These are phyloP conservation scores for Diplosphaera chodatii DNA, from an alignment of 139 green algal species.

Conservation along the genomic window DNA sequence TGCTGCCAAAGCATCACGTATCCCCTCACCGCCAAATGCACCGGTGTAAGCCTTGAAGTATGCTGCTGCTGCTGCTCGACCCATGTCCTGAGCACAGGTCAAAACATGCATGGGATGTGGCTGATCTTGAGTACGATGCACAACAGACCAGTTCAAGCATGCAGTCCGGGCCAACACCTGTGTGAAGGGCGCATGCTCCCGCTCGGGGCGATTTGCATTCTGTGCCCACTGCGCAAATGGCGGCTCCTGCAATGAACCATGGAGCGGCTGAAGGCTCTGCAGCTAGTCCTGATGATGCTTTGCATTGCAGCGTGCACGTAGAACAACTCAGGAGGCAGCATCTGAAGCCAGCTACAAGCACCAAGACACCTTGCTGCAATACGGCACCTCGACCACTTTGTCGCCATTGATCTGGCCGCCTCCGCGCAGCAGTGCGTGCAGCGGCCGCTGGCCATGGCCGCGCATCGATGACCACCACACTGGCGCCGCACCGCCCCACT, in stretches of 20 bases:
- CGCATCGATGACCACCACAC: background rate
- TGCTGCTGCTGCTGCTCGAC: slow-evolving; percentile 11
- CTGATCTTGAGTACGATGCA: too few relatives aligned
- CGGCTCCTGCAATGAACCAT: background rate
- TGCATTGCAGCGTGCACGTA: too few relatives aligned
- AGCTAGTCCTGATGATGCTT: too few relatives aligned
- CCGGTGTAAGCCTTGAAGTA: slow-evolving; percentile 38
- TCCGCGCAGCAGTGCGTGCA: background rate
- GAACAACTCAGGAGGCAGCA: too few relatives aligned
- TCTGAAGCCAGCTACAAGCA: too few relatives aligned
- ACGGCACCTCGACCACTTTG: background rate
- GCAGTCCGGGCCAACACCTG: too few relatives aligned
- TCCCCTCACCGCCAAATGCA: slow-evolving; percentile 10
- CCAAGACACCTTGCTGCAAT: too few relatives aligned
- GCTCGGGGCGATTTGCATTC: background rate
- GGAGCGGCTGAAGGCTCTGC: too few relatives aligned
- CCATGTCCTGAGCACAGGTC: slow-evolving; percentile 20
- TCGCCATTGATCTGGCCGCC: background rate
- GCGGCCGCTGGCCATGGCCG: background rate
- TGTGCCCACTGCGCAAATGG: background rate
- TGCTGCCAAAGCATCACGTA: slow-evolving; percentile 23
- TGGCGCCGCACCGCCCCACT: background rate
- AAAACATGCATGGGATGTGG: too few relatives aligned
- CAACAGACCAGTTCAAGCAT: too few relatives aligned
- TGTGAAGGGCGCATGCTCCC: slow-evolving; percentile 10